A percentile compares a stretch with the other conserved stretches of the same genome.
phyloP scores from a whole-genome alignment of 345 rosid species.

The Populus euphratica region DNA sequence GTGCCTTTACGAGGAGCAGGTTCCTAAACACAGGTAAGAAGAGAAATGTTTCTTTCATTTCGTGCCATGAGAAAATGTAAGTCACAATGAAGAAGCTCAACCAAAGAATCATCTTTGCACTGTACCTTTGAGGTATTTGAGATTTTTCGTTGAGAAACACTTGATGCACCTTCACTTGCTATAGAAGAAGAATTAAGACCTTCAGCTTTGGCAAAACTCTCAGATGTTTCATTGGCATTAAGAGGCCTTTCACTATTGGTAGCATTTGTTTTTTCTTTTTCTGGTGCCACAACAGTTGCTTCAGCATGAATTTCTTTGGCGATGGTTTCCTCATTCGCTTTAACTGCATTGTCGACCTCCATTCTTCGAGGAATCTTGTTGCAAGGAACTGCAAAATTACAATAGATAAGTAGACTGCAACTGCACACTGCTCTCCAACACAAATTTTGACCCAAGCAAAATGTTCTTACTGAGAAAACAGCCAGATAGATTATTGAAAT shows the following conservation, averaged over 20 bases:
- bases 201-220: conserved; percentile 30
- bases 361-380: conserved; percentile 27
- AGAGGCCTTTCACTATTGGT: conserved; percentile 18
- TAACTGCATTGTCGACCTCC: conserved; percentile 52
- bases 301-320: conserved; percentile 26
- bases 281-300: conserved; percentile 29
- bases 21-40: conserved; percentile 40
- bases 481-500: neutral
- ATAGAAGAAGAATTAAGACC: conserved; percentile 22
- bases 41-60: neutral
- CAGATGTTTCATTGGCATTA: conserved; percentile 24
- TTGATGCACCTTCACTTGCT: conserved; percentile 23
- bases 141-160: conserved; percentile 37
- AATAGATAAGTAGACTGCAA: neutral
- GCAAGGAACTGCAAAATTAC: conserved; percentile 20
- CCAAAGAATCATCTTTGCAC: neutral
- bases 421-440: neutral
- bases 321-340: conserved; percentile 35
- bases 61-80: neutral
- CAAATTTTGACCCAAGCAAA: neutral
- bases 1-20: conserved; percentile 17
- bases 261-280: conserved; percentile 33
- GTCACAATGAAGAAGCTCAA: too few relatives aligned
- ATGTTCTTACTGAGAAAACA: neutral
- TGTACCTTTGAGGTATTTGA: conserved; percentile 46